Percentiles rank a stretch among this genome's conserved stretches.
These are phyloP conservation scores for Yamadazyma pseudoaaseri DNA, from an alignment of 1,139 yeast species.

Conservation along the genomic window DNA sequence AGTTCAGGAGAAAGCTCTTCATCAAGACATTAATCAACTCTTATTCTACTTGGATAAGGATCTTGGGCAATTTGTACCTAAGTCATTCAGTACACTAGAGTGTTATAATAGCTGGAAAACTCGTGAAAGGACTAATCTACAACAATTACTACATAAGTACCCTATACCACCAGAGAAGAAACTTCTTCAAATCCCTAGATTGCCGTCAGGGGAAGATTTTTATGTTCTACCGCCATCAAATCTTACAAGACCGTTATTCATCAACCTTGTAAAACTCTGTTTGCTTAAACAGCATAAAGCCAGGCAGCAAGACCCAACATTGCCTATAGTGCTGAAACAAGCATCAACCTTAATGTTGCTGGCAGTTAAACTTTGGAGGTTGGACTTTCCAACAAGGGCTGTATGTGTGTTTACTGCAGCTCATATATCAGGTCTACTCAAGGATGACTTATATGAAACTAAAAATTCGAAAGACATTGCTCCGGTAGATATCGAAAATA, in stretches of 20 bases:
- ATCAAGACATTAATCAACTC: constrained; percentile 44
- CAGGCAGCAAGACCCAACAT: constrained; percentile 9
- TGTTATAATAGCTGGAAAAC: constrained; percentile 55
- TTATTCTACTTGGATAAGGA: constrained; percentile 40
- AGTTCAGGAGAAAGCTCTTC: constrained; percentile 42
- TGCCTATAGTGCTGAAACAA: constrained; percentile 36
- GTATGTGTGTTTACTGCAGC: constrained; percentile 54
- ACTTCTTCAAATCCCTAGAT: constrained; percentile 26
- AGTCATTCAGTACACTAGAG: constrained; percentile 39
- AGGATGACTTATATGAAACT: constrained; percentile 23
- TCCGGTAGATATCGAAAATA: constrained; percentile 29
- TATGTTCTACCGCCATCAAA: constrained; percentile 44
- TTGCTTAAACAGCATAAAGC: constrained; percentile 20
- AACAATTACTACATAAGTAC: constrained; percentile 37
- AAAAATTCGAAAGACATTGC: constrained; percentile 28
- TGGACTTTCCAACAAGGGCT: constrained; percentile 53
- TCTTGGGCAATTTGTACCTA: constrained; percentile 37
- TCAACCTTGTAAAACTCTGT: constrained; percentile 27
- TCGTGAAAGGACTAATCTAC: constrained; percentile 39
- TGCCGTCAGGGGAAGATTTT: constrained; percentile 34
- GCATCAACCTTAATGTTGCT: constrained; percentile 40
- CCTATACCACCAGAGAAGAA: constrained; percentile 36
- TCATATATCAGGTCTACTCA: constrained; percentile 39
- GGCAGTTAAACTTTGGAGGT: constrained; percentile 61
- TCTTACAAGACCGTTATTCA: constrained; percentile 28